Evolutionary conservation across 768 basidiomycete species (phyloP).

Genomic region (Calocybe gangraenosa): DNA sequence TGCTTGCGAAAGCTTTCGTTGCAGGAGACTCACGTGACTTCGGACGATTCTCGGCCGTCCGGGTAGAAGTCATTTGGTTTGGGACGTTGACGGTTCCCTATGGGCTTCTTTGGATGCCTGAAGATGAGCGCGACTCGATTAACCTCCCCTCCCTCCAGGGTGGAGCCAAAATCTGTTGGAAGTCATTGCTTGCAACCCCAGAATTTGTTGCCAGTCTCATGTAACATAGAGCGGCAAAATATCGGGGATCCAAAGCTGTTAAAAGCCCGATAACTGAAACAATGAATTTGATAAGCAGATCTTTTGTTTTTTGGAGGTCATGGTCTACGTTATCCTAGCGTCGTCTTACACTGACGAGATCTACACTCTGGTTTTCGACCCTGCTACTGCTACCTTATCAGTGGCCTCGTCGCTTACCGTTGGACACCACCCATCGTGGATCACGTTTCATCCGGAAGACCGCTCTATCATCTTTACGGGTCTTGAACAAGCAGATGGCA

Average conservation of each 20-base stretch:
- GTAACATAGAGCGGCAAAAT: constrained; percentile 10
- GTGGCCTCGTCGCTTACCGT: constrained; percentile 41
- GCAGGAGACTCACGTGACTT: too few species aligned
- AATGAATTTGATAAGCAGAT: constrained; percentile 2
- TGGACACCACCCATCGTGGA: constrained; percentile 74
- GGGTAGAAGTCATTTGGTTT: too few species aligned
- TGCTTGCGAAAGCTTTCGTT: too few species aligned
- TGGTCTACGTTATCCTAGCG: constrained; percentile 49
- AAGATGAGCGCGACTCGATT: too few species aligned
- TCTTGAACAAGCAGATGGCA: constrained; percentile 66
- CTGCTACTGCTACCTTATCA: constrained; percentile 38
- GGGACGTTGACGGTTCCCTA: too few species aligned
- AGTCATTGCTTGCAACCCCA: too few species aligned
- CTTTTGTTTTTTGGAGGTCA: constrained; percentile 15
- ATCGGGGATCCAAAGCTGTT: constrained; percentile 15
- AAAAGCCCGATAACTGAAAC: constrained; percentile 11
- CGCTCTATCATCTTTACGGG: constrained; percentile 59
- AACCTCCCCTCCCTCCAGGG: too few species aligned
- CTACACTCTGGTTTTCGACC: constrained; percentile 61
- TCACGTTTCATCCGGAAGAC: constrained; percentile 56
- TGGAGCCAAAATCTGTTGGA: too few species aligned
- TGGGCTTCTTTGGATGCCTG: too few species aligned
- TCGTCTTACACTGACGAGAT: constrained; percentile 65
- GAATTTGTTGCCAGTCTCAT: too few species aligned
- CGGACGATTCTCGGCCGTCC: too few species aligned